Base-by-base conservation (phyloP, 352 stramenopile genomes). In the Phytopythium sindhum region DNA sequence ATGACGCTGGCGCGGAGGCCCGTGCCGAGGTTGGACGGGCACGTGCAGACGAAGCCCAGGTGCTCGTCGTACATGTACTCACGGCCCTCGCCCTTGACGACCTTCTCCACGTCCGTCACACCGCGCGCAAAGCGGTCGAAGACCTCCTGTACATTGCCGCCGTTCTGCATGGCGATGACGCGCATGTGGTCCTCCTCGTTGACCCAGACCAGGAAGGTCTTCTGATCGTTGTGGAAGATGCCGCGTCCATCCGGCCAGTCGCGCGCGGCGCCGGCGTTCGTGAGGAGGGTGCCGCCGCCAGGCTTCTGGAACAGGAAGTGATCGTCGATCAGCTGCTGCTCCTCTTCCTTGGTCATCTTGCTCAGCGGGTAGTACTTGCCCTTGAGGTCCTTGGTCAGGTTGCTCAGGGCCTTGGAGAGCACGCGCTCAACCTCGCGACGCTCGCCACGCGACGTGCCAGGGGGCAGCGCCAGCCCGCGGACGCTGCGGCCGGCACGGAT, bases 261-360 rank as follows among this genome's bases (percentile, higher is more conserved):
- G 35, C 87, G 73, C 7, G 86, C 87, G 7, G 90, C 84, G 6
- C 89, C 89, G 24, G 90, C 83, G 35, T 86, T 85, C 42, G 78
- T 84, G 24, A 89, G 66, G 57, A 92, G 66, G 41, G 80, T 89
- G 37, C 76, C 80, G 4, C 87, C 84, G 15, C 91, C 88, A 0
- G 91, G 91, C 72, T 97, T 96, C 61, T 96, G 82, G 68, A 97
- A 97, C 15, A 97, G 69, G 60, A 98, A 91, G 56, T 95, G 87
- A 39, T 90, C 77, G 64, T 89, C 70, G 39, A 97, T 93, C 10
- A 97, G 74, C 77, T 96, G 86, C 39, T 95, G 75, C 67, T 96
- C 88, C 58, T 92, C 75, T 15, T 88, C 72, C 58, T 92, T 91
- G 39, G 84, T 88, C 80, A 98, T 95, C 39, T 86, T 78, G 61